Conservation (phyloP, 768 basidiomycete species). For the Tricholoma hemisulphureum region DNA sequence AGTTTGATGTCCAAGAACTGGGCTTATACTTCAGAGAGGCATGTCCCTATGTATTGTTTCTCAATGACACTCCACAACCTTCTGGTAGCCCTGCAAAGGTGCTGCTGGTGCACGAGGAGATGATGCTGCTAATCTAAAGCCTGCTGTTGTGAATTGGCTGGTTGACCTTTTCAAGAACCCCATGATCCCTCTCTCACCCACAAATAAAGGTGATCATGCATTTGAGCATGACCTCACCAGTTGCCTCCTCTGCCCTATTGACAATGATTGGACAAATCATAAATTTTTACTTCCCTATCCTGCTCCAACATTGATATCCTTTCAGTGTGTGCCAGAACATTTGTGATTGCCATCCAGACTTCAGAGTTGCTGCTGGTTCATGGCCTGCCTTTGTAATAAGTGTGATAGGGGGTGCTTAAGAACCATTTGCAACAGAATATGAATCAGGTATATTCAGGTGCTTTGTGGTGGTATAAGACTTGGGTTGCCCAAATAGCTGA, state of each 20-base stretch:
- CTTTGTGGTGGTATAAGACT: too few relatives aligned
- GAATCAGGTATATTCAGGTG: too few relatives aligned
- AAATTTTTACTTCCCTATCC: too few relatives aligned
- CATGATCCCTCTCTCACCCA: neutral
- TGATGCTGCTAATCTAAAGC: neutral
- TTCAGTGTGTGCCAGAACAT: neutral
- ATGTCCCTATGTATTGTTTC: neutral
- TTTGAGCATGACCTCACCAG: conserved; percentile 19
- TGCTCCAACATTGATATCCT: neutral
- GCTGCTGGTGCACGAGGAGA: neutral
- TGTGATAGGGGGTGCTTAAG: too few relatives aligned
- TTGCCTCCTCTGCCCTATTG: conserved; percentile 16
- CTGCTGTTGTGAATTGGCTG: neutral
- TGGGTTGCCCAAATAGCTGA: too few relatives aligned
- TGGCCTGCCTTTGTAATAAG: conserved; percentile 22
- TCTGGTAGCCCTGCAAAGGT: neutral
- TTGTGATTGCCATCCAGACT: neutral
- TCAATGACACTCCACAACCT: too few relatives aligned
- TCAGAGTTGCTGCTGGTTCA: conserved; percentile 5
- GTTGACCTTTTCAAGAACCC: neutral
- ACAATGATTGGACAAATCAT: conserved; percentile 16
- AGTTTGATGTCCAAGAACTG: neutral
- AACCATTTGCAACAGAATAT: too few relatives aligned
- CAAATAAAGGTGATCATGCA: neutral
- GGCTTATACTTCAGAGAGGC: neutral